These are phyloP conservation scores for Taphrina flavorubra DNA, from an alignment of 1,139 yeast genomes.

Conservation along the genomic window DNA sequence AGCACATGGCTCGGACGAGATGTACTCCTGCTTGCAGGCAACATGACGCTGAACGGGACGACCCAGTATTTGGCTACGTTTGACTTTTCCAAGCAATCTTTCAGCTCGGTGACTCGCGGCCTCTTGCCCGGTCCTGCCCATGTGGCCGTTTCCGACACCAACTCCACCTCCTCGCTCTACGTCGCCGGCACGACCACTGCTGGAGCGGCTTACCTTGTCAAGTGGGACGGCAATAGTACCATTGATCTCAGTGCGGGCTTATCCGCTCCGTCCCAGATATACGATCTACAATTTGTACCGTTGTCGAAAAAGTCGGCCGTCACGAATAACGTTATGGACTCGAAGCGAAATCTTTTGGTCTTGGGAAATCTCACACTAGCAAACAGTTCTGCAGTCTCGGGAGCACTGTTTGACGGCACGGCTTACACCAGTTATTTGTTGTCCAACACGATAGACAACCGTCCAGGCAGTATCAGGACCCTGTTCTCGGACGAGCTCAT, in stretches of 20 bases:
- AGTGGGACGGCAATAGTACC: constrained; percentile 50
- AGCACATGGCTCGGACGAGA: constrained; percentile 61
- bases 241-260: constrained; percentile 53
- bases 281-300: constrained; percentile 52
- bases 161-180: constrained; percentile 60
- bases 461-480: constrained; percentile 48
- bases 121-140: constrained; percentile 56
- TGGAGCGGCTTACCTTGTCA: constrained; percentile 49
- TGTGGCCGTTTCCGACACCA: constrained; percentile 60
- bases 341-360: constrained; percentile 60
- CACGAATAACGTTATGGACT: constrained; percentile 54
- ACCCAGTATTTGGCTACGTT: constrained; percentile 59
- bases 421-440: constrained; percentile 73
- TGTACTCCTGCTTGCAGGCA: constrained; percentile 68
- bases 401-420: constrained; percentile 72
- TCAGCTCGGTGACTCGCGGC: constrained; percentile 47
- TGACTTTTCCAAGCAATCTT: constrained; percentile 56
- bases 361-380: constrained; percentile 65
- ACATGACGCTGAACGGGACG: constrained; percentile 56
- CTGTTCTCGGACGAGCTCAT: constrained; percentile 44
- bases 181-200: constrained; percentile 58
- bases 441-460: constrained; percentile 49
- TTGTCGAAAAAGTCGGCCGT: constrained; percentile 49
- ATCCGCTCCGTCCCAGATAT: constrained; percentile 48
- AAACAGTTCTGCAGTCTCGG: constrained; percentile 65